phyloP scores from a whole-genome alignment of 2,329 filamentous ascomycete species.

The Xenoacremonium recifei region DNA sequence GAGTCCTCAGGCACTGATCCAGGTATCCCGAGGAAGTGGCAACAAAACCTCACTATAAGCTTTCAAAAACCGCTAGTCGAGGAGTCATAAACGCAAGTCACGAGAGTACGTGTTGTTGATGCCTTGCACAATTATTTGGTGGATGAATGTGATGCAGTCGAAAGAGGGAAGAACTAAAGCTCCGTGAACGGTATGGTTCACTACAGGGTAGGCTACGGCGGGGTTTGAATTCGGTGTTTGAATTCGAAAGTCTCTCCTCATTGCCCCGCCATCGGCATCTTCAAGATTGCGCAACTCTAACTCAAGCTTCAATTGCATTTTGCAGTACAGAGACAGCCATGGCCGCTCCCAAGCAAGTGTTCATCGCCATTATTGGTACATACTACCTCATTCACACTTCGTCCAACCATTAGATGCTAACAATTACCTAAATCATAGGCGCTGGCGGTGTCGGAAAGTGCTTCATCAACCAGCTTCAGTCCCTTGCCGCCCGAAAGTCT shows the following conservation, averaged over 20 bases:
- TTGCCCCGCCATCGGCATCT: constrained; percentile 36
- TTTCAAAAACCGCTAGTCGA: too few relatives aligned
- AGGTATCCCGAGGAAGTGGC: too few relatives aligned
- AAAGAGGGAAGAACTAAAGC: too few relatives aligned
- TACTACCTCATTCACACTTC: not conserved
- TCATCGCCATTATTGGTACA: constrained; percentile 53
- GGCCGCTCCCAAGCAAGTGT: constrained; percentile 46
- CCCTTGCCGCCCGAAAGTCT: constrained; percentile 63
- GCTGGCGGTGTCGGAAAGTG: constrained; percentile 89
- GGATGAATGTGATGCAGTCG: too few relatives aligned
- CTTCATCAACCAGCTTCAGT: constrained; percentile 80
- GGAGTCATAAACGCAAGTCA: too few relatives aligned
- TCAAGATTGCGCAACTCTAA: constrained; percentile 24
- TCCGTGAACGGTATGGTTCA: not conserved
- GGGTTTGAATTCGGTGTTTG: constrained; percentile 21
- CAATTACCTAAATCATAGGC: constrained; percentile 50
- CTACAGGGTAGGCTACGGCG: constrained; percentile 26
- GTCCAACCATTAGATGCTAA: constrained; percentile 11
- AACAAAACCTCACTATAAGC: too few relatives aligned
- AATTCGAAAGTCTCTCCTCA: constrained; percentile 17
- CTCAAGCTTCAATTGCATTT: too few relatives aligned
- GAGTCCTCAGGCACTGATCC: too few relatives aligned
- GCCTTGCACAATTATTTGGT: too few relatives aligned
- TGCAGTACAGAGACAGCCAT: too few relatives aligned
- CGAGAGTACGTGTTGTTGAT: too few relatives aligned